Conservation (phyloP, 257 asterid species). For the Scutellaria minor region DNA sequence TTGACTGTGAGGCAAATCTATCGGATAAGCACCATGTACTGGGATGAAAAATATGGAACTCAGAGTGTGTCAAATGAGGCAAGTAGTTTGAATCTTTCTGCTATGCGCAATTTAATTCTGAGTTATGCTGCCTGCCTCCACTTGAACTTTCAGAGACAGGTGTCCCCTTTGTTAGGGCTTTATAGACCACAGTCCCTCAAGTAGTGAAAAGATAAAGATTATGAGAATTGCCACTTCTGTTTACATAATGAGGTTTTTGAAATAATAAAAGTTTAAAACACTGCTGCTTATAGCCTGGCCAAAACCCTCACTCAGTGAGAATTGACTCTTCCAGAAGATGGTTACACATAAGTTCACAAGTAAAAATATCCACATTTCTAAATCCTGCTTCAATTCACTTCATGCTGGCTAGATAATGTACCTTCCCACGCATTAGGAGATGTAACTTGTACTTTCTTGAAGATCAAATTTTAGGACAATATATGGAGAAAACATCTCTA, state of each 20-base stretch:
- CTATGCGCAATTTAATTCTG: constrained; percentile 1
- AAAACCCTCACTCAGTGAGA: not conserved
- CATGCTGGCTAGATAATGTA: not conserved
- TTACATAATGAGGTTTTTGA: not conserved
- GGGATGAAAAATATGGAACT: constrained; percentile 99
- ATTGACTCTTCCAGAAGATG: not conserved
- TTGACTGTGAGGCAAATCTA: constrained; percentile 94
- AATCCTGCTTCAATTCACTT: not conserved
- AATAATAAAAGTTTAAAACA: not conserved
- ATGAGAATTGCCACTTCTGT: not conserved
- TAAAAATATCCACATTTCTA: not conserved
- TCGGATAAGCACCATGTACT: constrained; percentile 96
- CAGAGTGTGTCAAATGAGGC: constrained; percentile 97
- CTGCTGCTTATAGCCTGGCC: not conserved
- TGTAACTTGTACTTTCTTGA: not conserved
- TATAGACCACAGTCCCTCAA: not conserved
- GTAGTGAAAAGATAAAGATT: not conserved
- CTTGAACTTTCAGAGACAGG: not conserved
- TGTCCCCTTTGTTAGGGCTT: not conserved
- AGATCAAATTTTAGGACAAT: no score
- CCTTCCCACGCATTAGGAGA: not conserved
- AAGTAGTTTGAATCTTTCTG: constrained; percentile 37
- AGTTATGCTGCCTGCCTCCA: not conserved
- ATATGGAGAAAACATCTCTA: no score
- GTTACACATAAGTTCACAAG: not conserved